These are phyloP conservation scores for Silene conica DNA, from an alignment of 148 eudicot species.

Conservation along the genomic window DNA sequence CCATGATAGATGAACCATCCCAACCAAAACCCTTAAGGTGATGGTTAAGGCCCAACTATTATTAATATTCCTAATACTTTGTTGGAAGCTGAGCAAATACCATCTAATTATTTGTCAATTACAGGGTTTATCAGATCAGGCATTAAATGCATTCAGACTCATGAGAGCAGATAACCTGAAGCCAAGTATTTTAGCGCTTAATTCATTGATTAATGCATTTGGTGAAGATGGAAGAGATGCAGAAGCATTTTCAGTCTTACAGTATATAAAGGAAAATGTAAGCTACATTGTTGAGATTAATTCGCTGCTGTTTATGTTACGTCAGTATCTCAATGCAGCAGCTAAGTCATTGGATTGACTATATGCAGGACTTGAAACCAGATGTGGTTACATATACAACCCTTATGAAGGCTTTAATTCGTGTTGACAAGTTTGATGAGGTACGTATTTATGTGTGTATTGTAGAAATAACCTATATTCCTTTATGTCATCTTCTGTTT, in stretches of 20 bases:
- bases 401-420: constrained; percentile 85
- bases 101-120: not conserved
- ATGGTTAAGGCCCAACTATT: too few relatives aligned
- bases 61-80: too few relatives aligned
- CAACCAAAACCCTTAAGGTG: too few relatives aligned
- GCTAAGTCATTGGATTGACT: constrained; percentile 9
- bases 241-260: constrained; percentile 90
- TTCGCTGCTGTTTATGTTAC: constrained; percentile 1
- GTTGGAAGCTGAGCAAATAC: not conserved
- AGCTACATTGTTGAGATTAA: constrained; percentile 17
- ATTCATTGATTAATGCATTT: constrained; percentile 90
- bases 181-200: constrained; percentile 82
- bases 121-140: constrained; percentile 95
- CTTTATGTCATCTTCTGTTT: not conserved
- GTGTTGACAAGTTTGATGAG: constrained; percentile 79
- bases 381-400: constrained; percentile 95
- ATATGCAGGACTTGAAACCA: constrained; percentile 78
- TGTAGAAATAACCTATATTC: not conserved
- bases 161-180: constrained; percentile 86
- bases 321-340: not conserved
- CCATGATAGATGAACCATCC: too few relatives aligned
- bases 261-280: constrained; percentile 91
- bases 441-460: constrained; percentile 28
- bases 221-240: constrained; percentile 84
- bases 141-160: constrained; percentile 74